A percentile compares a stretch with the other conserved stretches of the same genome.
Evolutionary conservation across 2,329 filamentous ascomycete species (phyloP).

Genomic region (Scleromitrula shiraiana): DNA sequence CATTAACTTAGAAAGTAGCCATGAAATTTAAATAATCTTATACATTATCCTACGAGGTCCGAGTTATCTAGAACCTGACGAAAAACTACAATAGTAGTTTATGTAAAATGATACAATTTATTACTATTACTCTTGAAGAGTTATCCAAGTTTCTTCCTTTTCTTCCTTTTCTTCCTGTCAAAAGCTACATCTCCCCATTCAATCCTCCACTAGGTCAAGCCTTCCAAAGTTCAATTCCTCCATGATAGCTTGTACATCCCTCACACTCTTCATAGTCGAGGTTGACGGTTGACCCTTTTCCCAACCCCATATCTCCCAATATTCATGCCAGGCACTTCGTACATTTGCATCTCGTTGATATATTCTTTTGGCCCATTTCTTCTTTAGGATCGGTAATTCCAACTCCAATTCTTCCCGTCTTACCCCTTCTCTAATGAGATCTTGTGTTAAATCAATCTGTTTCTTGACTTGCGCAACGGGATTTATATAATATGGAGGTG

Average conservation of each 20-base stretch:
- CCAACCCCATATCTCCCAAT: constrained; percentile 26
- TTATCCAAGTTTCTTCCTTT: no score
- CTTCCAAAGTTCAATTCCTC: no score
- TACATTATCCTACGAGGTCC: no score
- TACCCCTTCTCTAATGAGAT: constrained; percentile 14
- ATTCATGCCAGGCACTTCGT: constrained; percentile 16
- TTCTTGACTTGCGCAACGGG: constrained; percentile 13
- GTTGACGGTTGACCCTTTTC: constrained; percentile 2
- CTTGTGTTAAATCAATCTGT: constrained; percentile 13
- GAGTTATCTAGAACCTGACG: no score
- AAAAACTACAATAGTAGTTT: no score
- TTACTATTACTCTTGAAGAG: no score
- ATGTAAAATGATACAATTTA: no score
- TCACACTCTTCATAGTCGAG: not conserved
- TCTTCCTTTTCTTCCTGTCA: no score
- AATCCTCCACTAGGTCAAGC: not conserved
- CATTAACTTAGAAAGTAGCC: no score
- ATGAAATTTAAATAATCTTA: no score
- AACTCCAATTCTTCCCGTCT: constrained; percentile 14
- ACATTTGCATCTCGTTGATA: constrained; percentile 12
- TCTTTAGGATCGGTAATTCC: constrained; percentile 10
- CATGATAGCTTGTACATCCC: not conserved
- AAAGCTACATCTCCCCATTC: no score
- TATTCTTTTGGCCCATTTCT: constrained; percentile 9
- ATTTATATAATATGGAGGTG: constrained; percentile 11